Base-by-base conservation (phyloP, 208 protist genomes). In the Trypanosoma mega region DNA sequence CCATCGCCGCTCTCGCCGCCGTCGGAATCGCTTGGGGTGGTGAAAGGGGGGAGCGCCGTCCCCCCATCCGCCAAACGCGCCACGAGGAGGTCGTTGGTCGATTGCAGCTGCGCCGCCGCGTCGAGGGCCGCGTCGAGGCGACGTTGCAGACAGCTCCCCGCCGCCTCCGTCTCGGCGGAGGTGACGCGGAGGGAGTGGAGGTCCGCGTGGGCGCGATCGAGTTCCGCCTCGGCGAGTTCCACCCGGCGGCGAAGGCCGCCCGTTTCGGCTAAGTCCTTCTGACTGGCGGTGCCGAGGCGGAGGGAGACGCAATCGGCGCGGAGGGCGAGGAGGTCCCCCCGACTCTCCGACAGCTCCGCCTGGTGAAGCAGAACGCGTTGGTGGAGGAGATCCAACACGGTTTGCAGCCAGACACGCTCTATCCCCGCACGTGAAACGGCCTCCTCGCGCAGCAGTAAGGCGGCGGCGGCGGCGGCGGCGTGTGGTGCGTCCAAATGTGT, bases 61-160 rank as follows among this genome's bases (percentile, higher is more conserved):
- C 81, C 68, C 46, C 63, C 29, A 9, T 72, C 48, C 12, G 74
- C 82, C 8, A 90, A 49, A 24, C 77, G 80, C 9, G 51, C 52
- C 18, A 90, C 74, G 23, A 86, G 71, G 3, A 70, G 29, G n/a
- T 80, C 62, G 27, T 72, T 76, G 41, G 52, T 65, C 16, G 56
- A 20, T 51, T 79, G 73, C 49, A 78, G 23, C 21, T 78, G 67
- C 9, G 34, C 68, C 2, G 57, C 29, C 12, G 62, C 44, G 1
- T 74, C 74, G 45, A 72, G 62, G 14, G 75, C 20, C 7, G 68
- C 53, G 14, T 70, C 62, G 2, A 84, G 59, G 52, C 82, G 69
- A 0, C 75, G 73, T 37, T 43, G 52, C 41, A 85, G 72, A 6
- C 68, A 66, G 33, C 81, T 59, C 1, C 71, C 63, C 18, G 63